Percentiles rank a stretch among this genome's conserved stretches.
Evolutionary conservation across 441 rosid genomes (phyloP).

Genomic region (Croton laevigatus): DNA sequence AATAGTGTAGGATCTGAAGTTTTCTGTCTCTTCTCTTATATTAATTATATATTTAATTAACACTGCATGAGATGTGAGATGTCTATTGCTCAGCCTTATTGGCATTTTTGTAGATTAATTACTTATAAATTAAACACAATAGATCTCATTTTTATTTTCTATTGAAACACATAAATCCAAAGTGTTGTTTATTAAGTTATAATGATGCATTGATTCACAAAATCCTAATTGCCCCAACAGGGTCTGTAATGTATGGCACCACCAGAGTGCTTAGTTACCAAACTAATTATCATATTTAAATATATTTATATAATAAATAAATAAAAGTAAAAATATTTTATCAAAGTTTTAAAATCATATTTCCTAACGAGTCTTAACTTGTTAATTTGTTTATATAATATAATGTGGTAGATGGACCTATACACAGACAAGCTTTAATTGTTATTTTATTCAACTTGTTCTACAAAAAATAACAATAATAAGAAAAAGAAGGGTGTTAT

Average conservation of each 20-base stretch:
- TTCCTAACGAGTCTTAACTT: not conserved
- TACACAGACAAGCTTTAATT: not conserved
- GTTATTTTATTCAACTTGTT: not conserved
- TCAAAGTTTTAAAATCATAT: not conserved
- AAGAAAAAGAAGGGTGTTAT: no score
- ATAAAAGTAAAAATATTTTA: no score
- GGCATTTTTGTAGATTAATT: no score
- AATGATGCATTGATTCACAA: conserved; percentile 11
- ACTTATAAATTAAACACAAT: no score
- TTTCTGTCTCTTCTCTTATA: not conserved
- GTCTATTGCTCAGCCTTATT: no score
- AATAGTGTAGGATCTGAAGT: no score
- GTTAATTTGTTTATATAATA: not conserved
- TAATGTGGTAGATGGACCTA: not conserved
- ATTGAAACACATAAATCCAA: not conserved
- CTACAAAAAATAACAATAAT: not conserved
- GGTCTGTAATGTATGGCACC: not conserved
- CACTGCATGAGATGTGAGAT: no score
- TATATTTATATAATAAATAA: no score
- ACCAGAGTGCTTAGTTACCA: not conserved
- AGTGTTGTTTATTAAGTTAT: conserved; percentile 15
- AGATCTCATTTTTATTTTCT: no score
- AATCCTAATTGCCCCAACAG: not conserved
- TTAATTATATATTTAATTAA: not conserved
- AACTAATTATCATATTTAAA: not conserved